A percentile compares a stretch with the other conserved stretches of the same genome.
These are phyloP conservation scores for Orbilia quercus DNA, from an alignment of 2,329 filamentous ascomycete species.

Conservation along the genomic window DNA sequence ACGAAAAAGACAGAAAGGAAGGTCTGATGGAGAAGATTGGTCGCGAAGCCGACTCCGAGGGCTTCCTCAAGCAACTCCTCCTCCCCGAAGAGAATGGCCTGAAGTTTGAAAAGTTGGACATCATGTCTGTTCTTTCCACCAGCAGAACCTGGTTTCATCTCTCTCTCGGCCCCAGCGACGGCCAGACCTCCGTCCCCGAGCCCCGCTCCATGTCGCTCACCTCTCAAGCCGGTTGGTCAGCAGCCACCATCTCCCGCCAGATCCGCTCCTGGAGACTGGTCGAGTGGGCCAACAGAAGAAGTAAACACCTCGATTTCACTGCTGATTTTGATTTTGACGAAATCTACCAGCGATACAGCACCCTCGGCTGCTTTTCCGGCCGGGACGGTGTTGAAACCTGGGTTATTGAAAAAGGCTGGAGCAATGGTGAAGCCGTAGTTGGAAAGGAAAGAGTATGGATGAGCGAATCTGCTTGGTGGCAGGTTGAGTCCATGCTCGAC, in stretches of 20 bases:
- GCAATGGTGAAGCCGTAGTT: constrained; percentile 93
- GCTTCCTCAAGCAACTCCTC: constrained; percentile 82
- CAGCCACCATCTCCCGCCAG: constrained; percentile 89
- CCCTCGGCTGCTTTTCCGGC: constrained; percentile 87
- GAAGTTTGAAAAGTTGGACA: constrained; percentile 73
- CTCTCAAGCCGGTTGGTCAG: constrained; percentile 82
- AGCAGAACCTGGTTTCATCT: constrained; percentile 97
- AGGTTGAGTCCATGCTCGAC: constrained; percentile 95
- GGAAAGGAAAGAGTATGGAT: constrained; percentile 96
- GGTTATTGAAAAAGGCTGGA: constrained; percentile 95
- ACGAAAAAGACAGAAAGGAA: constrained; percentile 83
- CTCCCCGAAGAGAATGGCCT: constrained; percentile 82
- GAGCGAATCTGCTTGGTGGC: constrained; percentile 94
- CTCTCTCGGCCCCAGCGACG: constrained; percentile 89
- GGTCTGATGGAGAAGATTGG: constrained; percentile 86
- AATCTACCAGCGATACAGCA: constrained; percentile 83
- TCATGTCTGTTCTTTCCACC: constrained; percentile 78
- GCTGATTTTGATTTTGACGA: constrained; percentile 96
- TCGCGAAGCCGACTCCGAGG: constrained; percentile 81
- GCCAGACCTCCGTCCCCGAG: constrained; percentile 68
- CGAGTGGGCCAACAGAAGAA: constrained; percentile 95
- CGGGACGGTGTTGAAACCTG: constrained; percentile 93
- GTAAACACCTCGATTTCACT: constrained; percentile 91
- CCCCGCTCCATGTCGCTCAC: constrained; percentile 77
- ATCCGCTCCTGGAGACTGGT: constrained; percentile 91